A percentile compares a stretch with the other conserved stretches of the same genome.
Evolutionary conservation across 2,329 filamentous ascomycete genomes (phyloP).

Genomic region (Aspergillus caelatus): DNA sequence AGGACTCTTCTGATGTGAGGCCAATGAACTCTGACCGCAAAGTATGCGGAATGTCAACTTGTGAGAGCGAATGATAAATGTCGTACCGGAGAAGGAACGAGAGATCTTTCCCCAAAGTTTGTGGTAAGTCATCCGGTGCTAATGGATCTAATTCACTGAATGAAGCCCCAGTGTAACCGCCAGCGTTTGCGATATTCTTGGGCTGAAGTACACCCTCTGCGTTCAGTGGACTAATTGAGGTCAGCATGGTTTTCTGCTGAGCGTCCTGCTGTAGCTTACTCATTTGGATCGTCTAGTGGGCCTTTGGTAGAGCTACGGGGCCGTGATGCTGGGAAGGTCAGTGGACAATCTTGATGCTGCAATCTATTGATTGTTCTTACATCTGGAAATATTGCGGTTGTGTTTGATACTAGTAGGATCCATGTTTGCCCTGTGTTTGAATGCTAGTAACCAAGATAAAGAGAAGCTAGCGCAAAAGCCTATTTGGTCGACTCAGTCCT

Average conservation of each 20-base stretch:
- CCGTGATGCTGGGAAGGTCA: slow-evolving; percentile 38
- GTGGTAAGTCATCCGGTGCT: slow-evolving; percentile 35
- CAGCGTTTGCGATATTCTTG: slow-evolving; percentile 18
- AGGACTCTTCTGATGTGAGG: slow-evolving; percentile 63
- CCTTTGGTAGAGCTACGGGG: slow-evolving; percentile 67
- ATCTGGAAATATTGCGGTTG: slow-evolving; percentile 40
- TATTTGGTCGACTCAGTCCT: neutral
- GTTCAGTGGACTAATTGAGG: slow-evolving; percentile 30
- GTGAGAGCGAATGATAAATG: slow-evolving; percentile 79
- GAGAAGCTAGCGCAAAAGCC: neutral
- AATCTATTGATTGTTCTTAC: slow-evolving; percentile 28
- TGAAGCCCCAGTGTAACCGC: slow-evolving; percentile 29
- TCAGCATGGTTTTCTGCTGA: slow-evolving; percentile 17
- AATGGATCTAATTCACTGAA: slow-evolving; percentile 40
- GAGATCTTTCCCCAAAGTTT: slow-evolving; percentile 68
- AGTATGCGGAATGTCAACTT: slow-evolving; percentile 60
- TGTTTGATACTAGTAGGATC: slow-evolving; percentile 27
- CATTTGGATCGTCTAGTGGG: slow-evolving; percentile 69
- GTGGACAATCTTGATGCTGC: neutral
- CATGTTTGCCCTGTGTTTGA: slow-evolving; percentile 4
- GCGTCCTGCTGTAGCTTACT: slow-evolving; percentile 58
- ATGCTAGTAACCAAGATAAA: neutral
- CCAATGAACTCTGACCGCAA: slow-evolving; percentile 71
- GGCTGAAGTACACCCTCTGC: slow-evolving; percentile 19
- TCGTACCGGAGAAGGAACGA: slow-evolving; percentile 77